Evolutionary conservation across 2,329 filamentous ascomycete genomes (phyloP), one percentile per base, ranked within the genome.

Genomic region (Sarocladium oryzae): DNA sequence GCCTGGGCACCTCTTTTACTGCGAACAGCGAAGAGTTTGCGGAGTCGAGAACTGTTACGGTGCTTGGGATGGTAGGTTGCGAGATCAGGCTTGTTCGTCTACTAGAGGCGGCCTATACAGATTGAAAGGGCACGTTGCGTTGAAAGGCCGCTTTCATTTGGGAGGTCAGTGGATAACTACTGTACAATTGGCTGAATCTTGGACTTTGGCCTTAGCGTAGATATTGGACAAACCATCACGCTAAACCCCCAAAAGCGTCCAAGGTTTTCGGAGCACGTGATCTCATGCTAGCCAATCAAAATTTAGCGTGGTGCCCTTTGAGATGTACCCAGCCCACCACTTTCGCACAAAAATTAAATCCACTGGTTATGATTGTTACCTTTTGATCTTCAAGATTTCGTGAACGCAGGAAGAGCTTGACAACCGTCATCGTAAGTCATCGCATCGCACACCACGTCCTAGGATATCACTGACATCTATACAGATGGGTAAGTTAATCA

Each of bases 401-500:
- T 63, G 67, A 68, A 58, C 60, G 65, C 66, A 72, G 66, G 69
- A 68, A 63, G 70, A 69, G 66, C 72, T 62, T 61, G 61, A 71
- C 70, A 65, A 71, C 65, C 63, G 67, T 72, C 71, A 77, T 64
- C 70, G 75, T 78, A 72, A 69, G 75, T 74, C 56, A 50, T 46
- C n/a, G n/a, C 52, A 57, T 53, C 28, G 18, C 30, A 37, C 18
- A 37, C 28, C 35, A 4, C 6, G 16, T 16, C 15, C 23, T 35
- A 3, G 8, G 51, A 59, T 64, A 40, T 21, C 36, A 43, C 72
- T 77, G 65, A 77, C 67, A 58, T 59, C 56, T 37, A 52, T 56
- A 57, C 66, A 82, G 79, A 83, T 82, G 79, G 79, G 79, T 83
- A 82, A 82, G 79, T 65, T 54, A 54, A 53, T 54, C 54, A 58